These are phyloP conservation scores for Styphnolobium japonicum DNA, from an alignment of 306 rosid species.

Conservation along the genomic window DNA sequence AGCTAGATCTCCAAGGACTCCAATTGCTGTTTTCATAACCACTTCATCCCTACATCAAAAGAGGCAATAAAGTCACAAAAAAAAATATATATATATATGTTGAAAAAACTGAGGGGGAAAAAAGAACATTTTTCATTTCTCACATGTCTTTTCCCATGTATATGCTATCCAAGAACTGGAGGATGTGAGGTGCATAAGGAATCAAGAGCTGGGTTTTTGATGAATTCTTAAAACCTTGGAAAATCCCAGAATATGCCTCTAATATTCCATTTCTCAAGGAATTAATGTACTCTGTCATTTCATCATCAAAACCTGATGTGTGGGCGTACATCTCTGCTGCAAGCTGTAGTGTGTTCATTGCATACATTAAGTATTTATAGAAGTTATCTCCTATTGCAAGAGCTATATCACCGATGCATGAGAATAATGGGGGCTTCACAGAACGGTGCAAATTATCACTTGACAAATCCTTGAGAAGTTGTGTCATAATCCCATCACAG, in stretches of 20 bases:
- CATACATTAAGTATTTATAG: conserved; percentile 80
- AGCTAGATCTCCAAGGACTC: conserved; percentile 92
- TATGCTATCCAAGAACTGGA: conserved; percentile 88
- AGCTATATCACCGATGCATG: conserved; percentile 91
- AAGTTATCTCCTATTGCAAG: conserved; percentile 87
- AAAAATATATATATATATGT: not conserved
- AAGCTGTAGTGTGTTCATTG: conserved; percentile 87
- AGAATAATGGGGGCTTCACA: conserved; percentile 85
- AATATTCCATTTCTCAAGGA: conserved; percentile 87
- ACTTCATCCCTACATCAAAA: conserved; percentile 69
- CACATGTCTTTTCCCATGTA: conserved; percentile 87
- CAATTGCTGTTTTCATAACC: conserved; percentile 93
- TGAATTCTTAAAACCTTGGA: conserved; percentile 88
- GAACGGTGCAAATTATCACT: conserved; percentile 88
- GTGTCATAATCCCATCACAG: conserved; percentile 93
- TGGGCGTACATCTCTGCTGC: conserved; percentile 82
- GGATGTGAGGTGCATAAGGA: conserved; percentile 82
- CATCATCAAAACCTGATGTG: conserved; percentile 72
- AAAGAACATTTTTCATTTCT: conserved; percentile 25
- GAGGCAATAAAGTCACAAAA: conserved; percentile 2
- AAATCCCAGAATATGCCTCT: conserved; percentile 94
- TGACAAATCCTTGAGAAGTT: conserved; percentile 80
- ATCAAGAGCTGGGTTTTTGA: conserved; percentile 77
- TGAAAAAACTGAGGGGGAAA: not conserved
- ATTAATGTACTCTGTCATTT: conserved; percentile 78